Evolutionary conservation across 1,284 basidiomycete species (phyloP), one percentile per base, ranked within the genome.

Genomic region (Takashimella koratensis): DNA sequence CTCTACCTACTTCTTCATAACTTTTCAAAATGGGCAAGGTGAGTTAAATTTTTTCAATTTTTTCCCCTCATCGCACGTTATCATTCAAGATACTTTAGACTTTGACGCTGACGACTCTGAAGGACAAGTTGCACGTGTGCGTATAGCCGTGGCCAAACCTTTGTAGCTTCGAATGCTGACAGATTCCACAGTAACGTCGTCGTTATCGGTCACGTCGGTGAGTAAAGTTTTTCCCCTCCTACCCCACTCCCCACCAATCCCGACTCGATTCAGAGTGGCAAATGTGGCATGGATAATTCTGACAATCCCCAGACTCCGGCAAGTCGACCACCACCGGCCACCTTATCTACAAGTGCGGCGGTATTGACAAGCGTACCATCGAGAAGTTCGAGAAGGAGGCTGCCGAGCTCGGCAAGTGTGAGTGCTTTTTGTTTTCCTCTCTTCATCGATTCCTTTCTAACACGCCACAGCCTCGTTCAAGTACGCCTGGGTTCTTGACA

Each of bases 361-460:
- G 96, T 91, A 98, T 99, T 83, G 96, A 99, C 81, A 98, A 98
- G 74, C 95, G 96, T 88, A 98, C 94, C 79, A 97, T 98, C 74
- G 94, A 98, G 83, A 98, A 98, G 83, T 98, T 98, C 85, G 95
- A 99, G 86, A 99, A 99, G 87, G 95, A 99, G 83, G 96, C 95
- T 74, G 91, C 92, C 82, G 95, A 99, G 80, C 88, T 98, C 77
- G 96, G 95, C 78, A 98, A 98, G 84, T 68, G 64, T 69, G 51
- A 62, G 65, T 64, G 5, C 30, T 36, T 16, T 36, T 36, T 36
- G 8, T 19, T 30, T 41, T 41, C 52, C 48, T 52, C 36, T 42
- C n/a, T 43, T 30, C 3, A 36, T 19, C 46, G 30, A n/a, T n/a
- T 45, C 12, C 21, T 41, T 49, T 57, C 25, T 54, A 51, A 41